Conservation (phyloP, 768 basidiomycete genomes). For the Tulasnella sp. region DNA sequence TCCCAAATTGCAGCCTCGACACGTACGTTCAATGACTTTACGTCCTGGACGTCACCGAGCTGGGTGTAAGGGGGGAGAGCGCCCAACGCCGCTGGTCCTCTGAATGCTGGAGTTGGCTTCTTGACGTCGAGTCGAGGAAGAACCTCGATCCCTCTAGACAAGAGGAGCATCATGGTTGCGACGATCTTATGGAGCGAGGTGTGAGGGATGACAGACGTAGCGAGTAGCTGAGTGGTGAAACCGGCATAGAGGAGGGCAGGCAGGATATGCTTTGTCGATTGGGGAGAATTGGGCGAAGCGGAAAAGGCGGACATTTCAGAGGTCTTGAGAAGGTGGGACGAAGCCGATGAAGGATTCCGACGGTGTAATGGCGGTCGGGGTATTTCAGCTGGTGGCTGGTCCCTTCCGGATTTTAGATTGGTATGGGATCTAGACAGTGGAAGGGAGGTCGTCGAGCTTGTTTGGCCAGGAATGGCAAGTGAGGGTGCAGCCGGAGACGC, state of each 20-base stretch:
- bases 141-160: conserved; percentile 5
- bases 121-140: conserved; percentile 6
- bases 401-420: background rate
- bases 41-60: background rate
- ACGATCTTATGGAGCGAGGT: conserved; percentile 8
- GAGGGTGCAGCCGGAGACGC: background rate
- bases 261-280: background rate
- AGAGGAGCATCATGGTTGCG: background rate
- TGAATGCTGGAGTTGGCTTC: conserved; percentile 3
- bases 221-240: conserved; percentile 2
- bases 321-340: background rate
- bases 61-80: background rate
- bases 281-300: background rate
- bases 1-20: conserved; percentile 16
- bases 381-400: background rate
- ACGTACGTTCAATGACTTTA: background rate
- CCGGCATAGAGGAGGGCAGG: conserved; percentile 10
- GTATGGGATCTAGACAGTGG: conserved; percentile 3
- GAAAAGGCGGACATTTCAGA: background rate
- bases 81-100: background rate
- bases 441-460: background rate
- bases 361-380: conserved; percentile 1
- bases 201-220: conserved; percentile 6
- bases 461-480: background rate
- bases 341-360: background rate